Evolutionary conservation across 495 filamentous ascomycete genomes (phyloP), one percentile per base, ranked within the genome.

Genomic region (Penicillium taxi): DNA sequence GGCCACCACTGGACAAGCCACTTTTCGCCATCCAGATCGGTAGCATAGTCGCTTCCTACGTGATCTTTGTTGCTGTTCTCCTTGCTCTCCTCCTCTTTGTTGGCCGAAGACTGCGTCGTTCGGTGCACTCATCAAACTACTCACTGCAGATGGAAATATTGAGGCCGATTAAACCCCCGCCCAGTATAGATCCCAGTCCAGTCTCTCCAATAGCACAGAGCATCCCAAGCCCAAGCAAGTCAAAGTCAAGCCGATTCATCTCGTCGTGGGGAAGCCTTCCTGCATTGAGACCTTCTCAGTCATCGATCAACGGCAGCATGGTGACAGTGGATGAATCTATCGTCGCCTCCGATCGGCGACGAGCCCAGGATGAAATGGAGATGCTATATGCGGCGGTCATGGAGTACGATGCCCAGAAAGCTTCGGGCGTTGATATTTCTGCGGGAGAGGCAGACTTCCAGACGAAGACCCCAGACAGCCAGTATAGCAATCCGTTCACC

Each of bases 331-430:
- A 96, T 56, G 75, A 80, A 35, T 73, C 73, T 27, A 74, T 93
- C 19, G 72, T 94, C 18, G 73, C 80, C 23, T 67, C 70, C 40
- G 85, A 94, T 62, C 75, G 73, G 43, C 74, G 70, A 44, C 73
- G 77, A 57, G 76, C 81, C 52, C 80, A 89, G 54, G 68, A 75
- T 41, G 80, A 94, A 53, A 78, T 96, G 64, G 86, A 91, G 54
- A 79, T 84, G 56, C 77, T 96, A 48, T 96, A 96, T 55, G 84
- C 78, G 32, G 81, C 87, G 28, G 88, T 94, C 42, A 82, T 94
- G 83, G 85, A 84, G 61, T 82, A 90, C 34, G 86, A 93, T 59
- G 80, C 77, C 24, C 75, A 76, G 32, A 82, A 84, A 60, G 64
- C 75, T 35, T 61, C 62, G 1, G 52, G 40, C 2, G 7, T 44